Base-by-base conservation (phyloP, 345 rosid species). In the Linum lewisii region DNA sequence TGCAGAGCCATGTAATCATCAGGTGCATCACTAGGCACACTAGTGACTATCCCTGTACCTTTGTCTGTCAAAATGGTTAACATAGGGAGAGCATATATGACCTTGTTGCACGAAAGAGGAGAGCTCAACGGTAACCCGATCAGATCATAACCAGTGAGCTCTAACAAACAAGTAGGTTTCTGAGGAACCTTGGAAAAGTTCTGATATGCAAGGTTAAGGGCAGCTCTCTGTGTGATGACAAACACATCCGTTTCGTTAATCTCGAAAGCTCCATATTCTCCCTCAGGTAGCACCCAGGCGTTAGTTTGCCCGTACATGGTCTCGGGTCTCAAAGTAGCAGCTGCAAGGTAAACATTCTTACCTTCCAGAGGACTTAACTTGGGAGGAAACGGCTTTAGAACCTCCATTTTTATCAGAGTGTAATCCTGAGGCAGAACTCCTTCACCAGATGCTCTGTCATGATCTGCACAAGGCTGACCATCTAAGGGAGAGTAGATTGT, bases 11-110 rank as follows among this genome's bases (percentile, higher is more conserved):
- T 88, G 73, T 81, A 84, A 73, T 92, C 96, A 71, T 92, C 96
- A 19, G 98, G 98, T 49, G 98, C 83, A 75, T 92, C 98, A 70
- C 96, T 92, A 68, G 98, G 96, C 38, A 92, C 98, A 69, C 96
- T 80, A 49, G 96, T 92, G 59, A 92, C 96, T 5, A 92, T 86
- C 62, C 98, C 96, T 0, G 98, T 92, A 60, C 98, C 98, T 73
- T 92, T 88, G 77, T 88, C 95, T 19, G 82, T 88, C 51, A 92
- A 85, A 75, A 92, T 86, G 36, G 87, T 86, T 76, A 88, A 60
- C 98, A 92, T 86, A 15, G 98, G 98, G 66, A 92, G 90, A 66
- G 90, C 93, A 70, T 92, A 78, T 42, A 92, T 92, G 71, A 83
- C 73, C 63, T 88, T 69, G 58, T 79, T 83, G 57, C 75, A 72